phyloP scores from a whole-genome alignment of 768 basidiomycete genomes.

The Suillus lakei region DNA sequence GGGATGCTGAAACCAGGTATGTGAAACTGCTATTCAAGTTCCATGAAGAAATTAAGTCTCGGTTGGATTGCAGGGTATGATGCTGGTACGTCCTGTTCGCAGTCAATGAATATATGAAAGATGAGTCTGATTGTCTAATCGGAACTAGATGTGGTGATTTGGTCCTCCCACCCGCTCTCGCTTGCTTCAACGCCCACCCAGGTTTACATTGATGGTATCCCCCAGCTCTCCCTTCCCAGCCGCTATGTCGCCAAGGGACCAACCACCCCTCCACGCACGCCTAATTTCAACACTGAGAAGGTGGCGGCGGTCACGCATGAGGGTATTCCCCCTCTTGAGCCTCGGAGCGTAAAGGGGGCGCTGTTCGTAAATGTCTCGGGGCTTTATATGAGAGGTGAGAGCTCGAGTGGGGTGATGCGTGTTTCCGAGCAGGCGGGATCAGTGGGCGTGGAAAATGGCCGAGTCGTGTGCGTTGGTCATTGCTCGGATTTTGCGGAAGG shows the following conservation, averaged over 20 bases:
- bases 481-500: constrained; percentile 27
- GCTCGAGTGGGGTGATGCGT: constrained; percentile 29
- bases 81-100: constrained; percentile 38
- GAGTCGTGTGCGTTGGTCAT: constrained; percentile 53
- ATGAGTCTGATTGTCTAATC: constrained; percentile 1
- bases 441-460: constrained; percentile 53
- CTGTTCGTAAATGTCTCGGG: constrained; percentile 69
- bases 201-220: constrained; percentile 86
- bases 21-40: not conserved
- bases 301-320: constrained; percentile 63
- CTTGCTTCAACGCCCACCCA: constrained; percentile 76
- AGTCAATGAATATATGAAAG: constrained; percentile 2
- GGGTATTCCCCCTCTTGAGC: constrained; percentile 74
- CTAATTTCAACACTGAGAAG: constrained; percentile 75
- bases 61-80: constrained; percentile 43
- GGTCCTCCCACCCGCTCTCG: constrained; percentile 77
- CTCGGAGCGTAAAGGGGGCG: constrained; percentile 42
- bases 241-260: constrained; percentile 42
- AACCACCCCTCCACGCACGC: constrained; percentile 53
- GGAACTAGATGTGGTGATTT: constrained; percentile 65
- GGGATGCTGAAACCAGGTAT: constrained; percentile 60
- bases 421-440: constrained; percentile 29
- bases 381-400: constrained; percentile 42
- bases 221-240: constrained; percentile 59
- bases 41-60: not conserved